Evolutionary conservation across 352 stramenopile species (phyloP), one percentile per base, ranked within the genome.

Genomic region (Phytopythium sindhum): DNA sequence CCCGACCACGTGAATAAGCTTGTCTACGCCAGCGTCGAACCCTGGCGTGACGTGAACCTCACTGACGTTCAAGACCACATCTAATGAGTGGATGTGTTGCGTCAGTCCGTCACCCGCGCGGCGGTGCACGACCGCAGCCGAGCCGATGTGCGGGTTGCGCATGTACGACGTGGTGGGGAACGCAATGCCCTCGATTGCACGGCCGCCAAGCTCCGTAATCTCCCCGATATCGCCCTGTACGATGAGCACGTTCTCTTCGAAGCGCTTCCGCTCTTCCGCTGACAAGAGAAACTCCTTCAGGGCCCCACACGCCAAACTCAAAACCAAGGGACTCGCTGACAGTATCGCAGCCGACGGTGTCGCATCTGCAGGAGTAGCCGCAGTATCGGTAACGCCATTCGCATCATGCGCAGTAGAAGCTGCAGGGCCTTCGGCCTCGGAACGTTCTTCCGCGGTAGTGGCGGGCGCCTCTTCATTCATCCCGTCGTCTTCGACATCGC

Each of bases 1-100:
- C 14, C 79, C 79, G 15, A 86, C 72, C 47, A 73, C 83, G 51
- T 89, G 81, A 57, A 90, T 85, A 17, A 90, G 72, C 37, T 78
- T 77, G 26, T 75, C 65, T 6, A 89, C 79, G 26, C 77, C 79
- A 19, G 75, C 64, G 48, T 77, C 66, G 64, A 89, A 89, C 2
- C 66, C 79, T 2, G 81, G 81, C 0, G 81, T 89, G 2, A 60
- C 67, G 24, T 80, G 62, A 2, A 65, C 76, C 4, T 79, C 52
- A 31, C 75, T 71, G 44, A 84, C 64, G 37, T 68, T 33, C 24
- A 74, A n/a, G 17, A 21, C 41, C 19, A 67, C 51, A 11, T 70
- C 23, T 24, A 72, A 53, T 12, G 57, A 53, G 2, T 45, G 41
- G 1, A 84, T 60, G 56, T 81, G 65, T 4, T 68, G 56, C 42